A percentile compares a stretch with the other conserved stretches of the same genome.
phyloP scores from a whole-genome alignment of 306 rosid genomes.

The Lotus japonicus region DNA sequence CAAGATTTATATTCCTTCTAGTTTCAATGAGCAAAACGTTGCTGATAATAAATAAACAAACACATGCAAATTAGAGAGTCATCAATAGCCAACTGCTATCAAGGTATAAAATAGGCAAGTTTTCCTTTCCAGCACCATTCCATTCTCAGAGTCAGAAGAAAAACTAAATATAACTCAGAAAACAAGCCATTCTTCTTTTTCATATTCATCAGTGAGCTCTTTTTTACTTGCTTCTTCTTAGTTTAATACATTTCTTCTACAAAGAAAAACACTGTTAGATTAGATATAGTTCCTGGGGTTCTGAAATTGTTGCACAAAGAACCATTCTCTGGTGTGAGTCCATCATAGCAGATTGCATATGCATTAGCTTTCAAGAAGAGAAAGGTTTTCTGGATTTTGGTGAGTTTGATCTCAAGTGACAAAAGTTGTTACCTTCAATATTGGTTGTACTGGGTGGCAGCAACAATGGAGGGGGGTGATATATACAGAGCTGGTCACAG shows the following conservation, averaged over 20 bases:
- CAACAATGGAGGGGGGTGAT: constrained; percentile 41
- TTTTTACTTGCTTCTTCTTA: neutral
- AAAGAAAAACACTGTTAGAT: neutral
- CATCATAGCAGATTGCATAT: neutral
- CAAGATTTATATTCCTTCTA: no score
- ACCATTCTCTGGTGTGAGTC: neutral
- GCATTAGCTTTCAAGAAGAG: neutral
- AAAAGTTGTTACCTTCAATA: neutral
- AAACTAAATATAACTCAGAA: no score
- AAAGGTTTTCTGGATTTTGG: neutral
- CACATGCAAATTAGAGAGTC: no score
- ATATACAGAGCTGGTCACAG: constrained; percentile 32
- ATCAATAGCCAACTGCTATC: no score
- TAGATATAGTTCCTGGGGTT: neutral
- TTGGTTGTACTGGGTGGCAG: neutral
- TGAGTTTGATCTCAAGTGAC: neutral
- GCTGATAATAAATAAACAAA: no score
- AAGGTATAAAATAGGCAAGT: neutral
- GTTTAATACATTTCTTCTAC: neutral
- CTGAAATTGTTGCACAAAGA: neutral
- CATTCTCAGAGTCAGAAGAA: no score
- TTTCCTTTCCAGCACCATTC: neutral
- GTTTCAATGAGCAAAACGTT: no score
- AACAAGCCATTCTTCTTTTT: neutral
- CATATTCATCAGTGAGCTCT: neutral